These are phyloP conservation scores for Pleurotus ostreatus DNA, from an alignment of 768 basidiomycete species.

Conservation along the genomic window DNA sequence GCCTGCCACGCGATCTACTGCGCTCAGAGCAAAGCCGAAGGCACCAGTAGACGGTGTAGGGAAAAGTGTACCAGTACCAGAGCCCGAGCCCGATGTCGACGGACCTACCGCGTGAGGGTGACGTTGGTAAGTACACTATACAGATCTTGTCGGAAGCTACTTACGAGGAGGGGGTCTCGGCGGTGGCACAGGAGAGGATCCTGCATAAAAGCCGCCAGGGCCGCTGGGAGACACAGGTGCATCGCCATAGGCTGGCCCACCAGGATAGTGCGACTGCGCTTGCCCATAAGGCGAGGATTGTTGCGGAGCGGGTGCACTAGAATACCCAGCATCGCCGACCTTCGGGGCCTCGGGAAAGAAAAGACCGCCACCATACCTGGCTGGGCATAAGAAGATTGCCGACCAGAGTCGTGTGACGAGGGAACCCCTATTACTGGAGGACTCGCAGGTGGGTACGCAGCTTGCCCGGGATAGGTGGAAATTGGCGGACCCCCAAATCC, in stretches of 20 bases:
- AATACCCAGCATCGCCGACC: constrained; percentile 6
- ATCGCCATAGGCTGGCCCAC: too few species aligned
- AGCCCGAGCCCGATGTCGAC: constrained; percentile 13
- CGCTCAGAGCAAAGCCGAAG: constrained; percentile 38
- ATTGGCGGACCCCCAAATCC: not conserved
- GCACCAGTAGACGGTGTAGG: constrained; percentile 26
- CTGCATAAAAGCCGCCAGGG: too few species aligned
- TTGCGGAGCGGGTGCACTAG: constrained; percentile 12
- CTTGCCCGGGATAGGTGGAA: not conserved
- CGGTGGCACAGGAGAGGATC: constrained; percentile 7
- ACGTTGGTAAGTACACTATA: too few species aligned
- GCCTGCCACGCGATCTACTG: constrained; percentile 57
- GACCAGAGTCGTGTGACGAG: not conserved
- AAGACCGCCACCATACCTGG: not conserved
- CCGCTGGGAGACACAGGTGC: too few species aligned
- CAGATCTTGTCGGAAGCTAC: not conserved
- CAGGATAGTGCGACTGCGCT: not conserved
- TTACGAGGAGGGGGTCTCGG: constrained; percentile 16
- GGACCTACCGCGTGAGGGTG: too few species aligned
- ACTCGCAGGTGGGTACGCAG: constrained; percentile 1
- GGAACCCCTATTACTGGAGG: not conserved
- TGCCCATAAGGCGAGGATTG: not conserved
- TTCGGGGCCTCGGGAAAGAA: constrained; percentile 11
- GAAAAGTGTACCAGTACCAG: constrained; percentile 24
- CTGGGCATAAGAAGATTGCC: not conserved